Base-by-base conservation (phyloP, 495 filamentous ascomycete species). In the Lasiosphaeria miniovina region DNA sequence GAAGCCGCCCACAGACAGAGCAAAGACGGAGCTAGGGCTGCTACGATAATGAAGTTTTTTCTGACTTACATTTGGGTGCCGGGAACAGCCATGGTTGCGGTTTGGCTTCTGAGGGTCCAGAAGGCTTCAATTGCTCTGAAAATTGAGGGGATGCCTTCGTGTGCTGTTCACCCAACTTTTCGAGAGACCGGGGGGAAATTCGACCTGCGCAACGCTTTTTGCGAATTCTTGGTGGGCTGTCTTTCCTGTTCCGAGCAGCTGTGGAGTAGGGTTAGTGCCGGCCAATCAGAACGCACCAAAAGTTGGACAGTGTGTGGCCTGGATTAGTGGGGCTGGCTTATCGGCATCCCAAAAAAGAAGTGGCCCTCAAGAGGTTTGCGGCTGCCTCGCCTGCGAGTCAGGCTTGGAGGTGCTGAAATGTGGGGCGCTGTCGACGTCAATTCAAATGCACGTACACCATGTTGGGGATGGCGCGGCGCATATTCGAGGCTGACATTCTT, bases 1-100 rank as follows among this genome's bases (percentile, higher is more conserved):
- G 24, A 24, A 24, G 24, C 24, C 24, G 24, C 2, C 24, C 24
- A 24, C 24, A 24, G 24, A 24, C 24, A 24, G 24, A 2, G 24
- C 24, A 24, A 24, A 24, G 24, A 24, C 24, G 24, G 24, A 24
- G 24, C 24, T 24, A 24, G 24, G 24, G 14, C 46, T 24, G 31
- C 14, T n/a, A 24, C 57, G 40, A 49, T 56, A 10, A n/a, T 15
- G 46, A 38, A 14, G 15, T n/a, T 34, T 31, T 15, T 40, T 3
- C n/a, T 17, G 54, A 79, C 82, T 83, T 70, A 86, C 83, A 81
- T 81, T 66, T 81, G 78, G 67, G 77, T 70, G 61, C 78, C 77
- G 59, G 76, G 74, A 68, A 70, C 70, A 70, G 78, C 76, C 78
- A 81, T 81, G 67, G 54, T 79, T 77, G 73, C 75, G 68, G 60